phyloP scores from a whole-genome alignment of 805 yeast genomes.

The Candida boleticola region DNA sequence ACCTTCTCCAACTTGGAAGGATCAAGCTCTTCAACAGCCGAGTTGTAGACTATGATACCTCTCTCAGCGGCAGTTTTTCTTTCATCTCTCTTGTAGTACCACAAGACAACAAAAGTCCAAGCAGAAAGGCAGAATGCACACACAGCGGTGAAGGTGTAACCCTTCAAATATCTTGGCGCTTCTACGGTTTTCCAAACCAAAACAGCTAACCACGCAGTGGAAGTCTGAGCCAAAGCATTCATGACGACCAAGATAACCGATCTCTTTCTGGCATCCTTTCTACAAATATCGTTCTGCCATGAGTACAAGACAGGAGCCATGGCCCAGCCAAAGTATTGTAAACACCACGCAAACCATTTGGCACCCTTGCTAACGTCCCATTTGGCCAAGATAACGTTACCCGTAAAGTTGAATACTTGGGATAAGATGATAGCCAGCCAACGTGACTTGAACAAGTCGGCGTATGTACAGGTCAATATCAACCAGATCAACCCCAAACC shows the following conservation, averaged over 20 bases:
- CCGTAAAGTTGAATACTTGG: slow-evolving; percentile 52
- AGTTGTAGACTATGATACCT: slow-evolving; percentile 32
- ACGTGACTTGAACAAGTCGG: slow-evolving; percentile 45
- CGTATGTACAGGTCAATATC: slow-evolving; percentile 31
- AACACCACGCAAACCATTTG: slow-evolving; percentile 63
- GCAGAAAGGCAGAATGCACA: slow-evolving; percentile 44
- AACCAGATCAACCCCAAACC: slow-evolving; percentile 43
- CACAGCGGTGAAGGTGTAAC: slow-evolving; percentile 50
- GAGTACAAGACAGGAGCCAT: slow-evolving; percentile 62
- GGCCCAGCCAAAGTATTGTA: slow-evolving; percentile 61
- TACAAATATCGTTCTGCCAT: slow-evolving; percentile 54
- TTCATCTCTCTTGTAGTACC: slow-evolving; percentile 39
- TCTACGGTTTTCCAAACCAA: slow-evolving; percentile 56
- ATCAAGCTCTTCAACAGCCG: slow-evolving; percentile 9
- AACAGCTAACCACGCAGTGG: slow-evolving; percentile 54
- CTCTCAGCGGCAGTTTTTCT: slow-evolving; percentile 30
- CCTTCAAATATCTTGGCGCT: slow-evolving; percentile 54
- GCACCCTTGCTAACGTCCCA: slow-evolving; percentile 60
- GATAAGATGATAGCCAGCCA: slow-evolving; percentile 55
- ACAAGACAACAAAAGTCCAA: slow-evolving; percentile 53
- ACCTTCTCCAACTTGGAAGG: slow-evolving; percentile 2
- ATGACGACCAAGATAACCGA: slow-evolving; percentile 56
- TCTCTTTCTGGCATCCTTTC: slow-evolving; percentile 55
- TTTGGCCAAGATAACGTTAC: slow-evolving; percentile 53
- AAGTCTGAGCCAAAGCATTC: slow-evolving; percentile 54